A percentile compares a stretch with the other conserved stretches of the same genome.
These are phyloP conservation scores for Scleroderma bovista DNA, from an alignment of 768 basidiomycete genomes.

Conservation along the genomic window DNA sequence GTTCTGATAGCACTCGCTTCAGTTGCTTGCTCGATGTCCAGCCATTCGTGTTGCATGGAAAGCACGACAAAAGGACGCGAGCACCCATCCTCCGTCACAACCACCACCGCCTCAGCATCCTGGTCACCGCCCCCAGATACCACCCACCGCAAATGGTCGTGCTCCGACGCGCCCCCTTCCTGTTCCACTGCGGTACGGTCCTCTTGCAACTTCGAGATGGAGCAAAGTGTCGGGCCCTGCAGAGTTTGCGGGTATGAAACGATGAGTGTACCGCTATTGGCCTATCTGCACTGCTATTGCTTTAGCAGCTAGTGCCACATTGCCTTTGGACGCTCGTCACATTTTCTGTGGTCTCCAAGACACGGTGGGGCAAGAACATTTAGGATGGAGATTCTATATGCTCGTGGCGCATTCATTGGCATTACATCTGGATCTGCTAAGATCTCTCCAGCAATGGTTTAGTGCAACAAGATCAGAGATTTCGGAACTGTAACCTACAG, in stretches of 20 bases:
- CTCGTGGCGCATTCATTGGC: no score
- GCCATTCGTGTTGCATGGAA: conserved; percentile 75
- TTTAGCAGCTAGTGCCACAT: background rate
- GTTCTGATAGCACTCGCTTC: conserved; percentile 15
- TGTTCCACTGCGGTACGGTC: conserved; percentile 47
- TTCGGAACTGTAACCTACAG: conserved; percentile 6
- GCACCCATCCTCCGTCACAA: conserved; percentile 16
- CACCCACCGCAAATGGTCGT: conserved; percentile 18
- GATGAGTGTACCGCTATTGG: conserved; percentile 34
- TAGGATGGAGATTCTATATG: no score
- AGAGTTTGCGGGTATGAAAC: conserved; percentile 58
- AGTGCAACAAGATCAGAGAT: background rate
- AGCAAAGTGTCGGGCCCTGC: conserved; percentile 71
- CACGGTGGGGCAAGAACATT: no score
- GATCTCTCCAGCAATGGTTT: background rate
- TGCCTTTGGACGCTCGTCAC: background rate
- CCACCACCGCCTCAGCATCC: background rate
- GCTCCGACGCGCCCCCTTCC: conserved; percentile 15
- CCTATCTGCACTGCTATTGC: background rate
- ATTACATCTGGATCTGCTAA: no score
- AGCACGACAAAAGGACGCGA: conserved; percentile 25
- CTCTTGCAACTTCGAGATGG: conserved; percentile 56
- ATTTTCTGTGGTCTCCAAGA: background rate
- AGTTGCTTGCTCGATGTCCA: conserved; percentile 66
- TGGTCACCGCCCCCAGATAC: no score